Evolutionary conservation across 805 yeast genomes (phyloP).

Genomic region (Wickerhamomyces pijperi): DNA sequence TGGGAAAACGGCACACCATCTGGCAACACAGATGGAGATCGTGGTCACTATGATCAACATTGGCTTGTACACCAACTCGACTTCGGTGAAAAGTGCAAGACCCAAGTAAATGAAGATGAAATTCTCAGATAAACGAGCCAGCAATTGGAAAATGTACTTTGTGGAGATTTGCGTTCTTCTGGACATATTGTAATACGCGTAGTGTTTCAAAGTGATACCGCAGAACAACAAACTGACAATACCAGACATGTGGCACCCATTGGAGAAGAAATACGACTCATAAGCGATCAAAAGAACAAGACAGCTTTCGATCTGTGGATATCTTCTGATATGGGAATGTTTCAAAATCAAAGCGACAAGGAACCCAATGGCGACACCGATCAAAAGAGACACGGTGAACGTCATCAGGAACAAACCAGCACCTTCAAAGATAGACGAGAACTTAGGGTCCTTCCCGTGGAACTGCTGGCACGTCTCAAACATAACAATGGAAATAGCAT

Average conservation of each 20-base stretch:
- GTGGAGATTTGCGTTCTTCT: slow-evolving; percentile 94
- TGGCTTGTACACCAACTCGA: slow-evolving; percentile 90
- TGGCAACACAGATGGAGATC: slow-evolving; percentile 80
- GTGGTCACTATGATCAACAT: slow-evolving; percentile 83
- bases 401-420: slow-evolving; percentile 87
- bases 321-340: slow-evolving; percentile 85
- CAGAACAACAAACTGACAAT: slow-evolving; percentile 90
- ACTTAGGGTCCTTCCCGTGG: slow-evolving; percentile 71
- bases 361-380: slow-evolving; percentile 82
- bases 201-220: slow-evolving; percentile 93
- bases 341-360: slow-evolving; percentile 82
- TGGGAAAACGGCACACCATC: slow-evolving; percentile 98
- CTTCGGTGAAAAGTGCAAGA: slow-evolving; percentile 89
- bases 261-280: slow-evolving; percentile 93
- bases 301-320: slow-evolving; percentile 96
- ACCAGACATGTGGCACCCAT: slow-evolving; percentile 99
- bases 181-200: slow-evolving; percentile 96
- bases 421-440: slow-evolving; percentile 84
- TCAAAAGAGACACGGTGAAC: slow-evolving; percentile 79
- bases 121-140: slow-evolving; percentile 93
- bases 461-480: slow-evolving; percentile 97
- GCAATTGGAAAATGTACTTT: slow-evolving; percentile 83
- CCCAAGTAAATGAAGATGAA: slow-evolving; percentile 94
- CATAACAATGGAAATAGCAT: slow-evolving; percentile 98
- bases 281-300: slow-evolving; percentile 83